Percentiles rank a stretch among this genome's conserved stretches.
Conservation (phyloP, 805 yeast species). For the Hanseniaspora thailandica region DNA sequence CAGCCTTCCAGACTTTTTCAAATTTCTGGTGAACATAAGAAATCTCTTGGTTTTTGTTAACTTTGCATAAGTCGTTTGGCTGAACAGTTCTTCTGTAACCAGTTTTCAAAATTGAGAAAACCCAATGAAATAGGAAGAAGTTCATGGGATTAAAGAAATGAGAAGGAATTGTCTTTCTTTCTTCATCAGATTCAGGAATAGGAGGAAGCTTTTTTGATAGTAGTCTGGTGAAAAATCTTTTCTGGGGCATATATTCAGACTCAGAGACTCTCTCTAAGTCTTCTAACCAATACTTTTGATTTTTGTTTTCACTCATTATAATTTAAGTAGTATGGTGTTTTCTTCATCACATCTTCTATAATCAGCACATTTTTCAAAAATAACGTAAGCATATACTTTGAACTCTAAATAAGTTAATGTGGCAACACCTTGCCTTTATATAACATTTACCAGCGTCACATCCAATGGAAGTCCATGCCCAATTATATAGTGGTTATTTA, state of each 20-base stretch:
- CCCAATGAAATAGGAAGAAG: constrained; percentile 43
- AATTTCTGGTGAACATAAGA: no score
- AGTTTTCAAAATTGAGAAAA: constrained; percentile 41
- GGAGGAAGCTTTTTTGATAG: constrained; percentile 41
- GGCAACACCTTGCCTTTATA: no score
- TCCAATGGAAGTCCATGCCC: no score
- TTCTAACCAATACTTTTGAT: neutral
- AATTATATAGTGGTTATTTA: no score
- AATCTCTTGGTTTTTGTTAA: constrained; percentile 25
- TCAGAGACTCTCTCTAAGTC: constrained; percentile 29
- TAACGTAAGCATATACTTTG: no score
- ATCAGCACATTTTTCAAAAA: no score
- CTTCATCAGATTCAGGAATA: constrained; percentile 34
- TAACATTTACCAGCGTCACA: no score
- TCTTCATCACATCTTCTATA: no score
- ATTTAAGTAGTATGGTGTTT: neutral
- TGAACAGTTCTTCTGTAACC: constrained; percentile 55
- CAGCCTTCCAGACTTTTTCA: constrained; percentile 28
- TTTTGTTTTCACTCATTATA: no score
- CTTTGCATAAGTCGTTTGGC: constrained; percentile 39
- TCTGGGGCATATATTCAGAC: constrained; percentile 31
- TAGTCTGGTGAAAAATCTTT: constrained; percentile 40
- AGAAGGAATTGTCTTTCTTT: constrained; percentile 37
- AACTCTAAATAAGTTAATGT: no score
- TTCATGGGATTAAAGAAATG: neutral